Evolutionary conservation across 2,329 filamentous ascomycete species (phyloP).

Genomic region (Penicillium carneum): DNA sequence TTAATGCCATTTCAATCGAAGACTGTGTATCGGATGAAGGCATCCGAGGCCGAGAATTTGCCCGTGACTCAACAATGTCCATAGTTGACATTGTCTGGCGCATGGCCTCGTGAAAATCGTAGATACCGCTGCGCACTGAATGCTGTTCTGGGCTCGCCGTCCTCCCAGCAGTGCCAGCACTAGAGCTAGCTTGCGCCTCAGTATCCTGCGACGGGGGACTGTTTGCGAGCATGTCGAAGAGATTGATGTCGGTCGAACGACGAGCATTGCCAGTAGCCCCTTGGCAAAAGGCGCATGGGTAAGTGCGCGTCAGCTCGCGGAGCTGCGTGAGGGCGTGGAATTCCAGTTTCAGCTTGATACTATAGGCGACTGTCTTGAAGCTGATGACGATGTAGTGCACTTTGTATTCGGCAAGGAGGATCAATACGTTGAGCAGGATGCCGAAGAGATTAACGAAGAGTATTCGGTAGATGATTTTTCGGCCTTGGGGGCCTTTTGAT

Average conservation of each 20-base stretch:
- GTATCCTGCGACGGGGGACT: background rate
- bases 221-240: slow-evolving; percentile 24
- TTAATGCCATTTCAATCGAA: slow-evolving; percentile 20
- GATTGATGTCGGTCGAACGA: slow-evolving; percentile 24
- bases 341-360: slow-evolving; percentile 56
- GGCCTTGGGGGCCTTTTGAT: slow-evolving; percentile 47
- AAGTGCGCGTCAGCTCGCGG: slow-evolving; percentile 38
- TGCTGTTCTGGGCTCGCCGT: background rate
- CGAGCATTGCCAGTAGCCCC: background rate
- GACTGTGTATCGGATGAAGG: slow-evolving; percentile 19
- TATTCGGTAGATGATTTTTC: slow-evolving; percentile 53
- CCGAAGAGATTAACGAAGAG: slow-evolving; percentile 54
- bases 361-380: slow-evolving; percentile 51
- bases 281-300: slow-evolving; percentile 24
- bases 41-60: background rate
- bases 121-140: slow-evolving; percentile 17
- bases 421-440: slow-evolving; percentile 47
- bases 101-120: slow-evolving; percentile 30
- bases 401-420: slow-evolving; percentile 47
- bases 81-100: slow-evolving; percentile 24
- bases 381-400: slow-evolving; percentile 47
- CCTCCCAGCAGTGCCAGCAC: background rate
- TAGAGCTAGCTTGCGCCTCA: slow-evolving; percentile 2
- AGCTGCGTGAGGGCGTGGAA: slow-evolving; percentile 53
- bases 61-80: slow-evolving; percentile 1